Percentiles rank a stretch among this genome's conserved stretches.
Evolutionary conservation across 1,284 basidiomycete genomes (phyloP).

Genomic region (Ceratobasidium sp.): DNA sequence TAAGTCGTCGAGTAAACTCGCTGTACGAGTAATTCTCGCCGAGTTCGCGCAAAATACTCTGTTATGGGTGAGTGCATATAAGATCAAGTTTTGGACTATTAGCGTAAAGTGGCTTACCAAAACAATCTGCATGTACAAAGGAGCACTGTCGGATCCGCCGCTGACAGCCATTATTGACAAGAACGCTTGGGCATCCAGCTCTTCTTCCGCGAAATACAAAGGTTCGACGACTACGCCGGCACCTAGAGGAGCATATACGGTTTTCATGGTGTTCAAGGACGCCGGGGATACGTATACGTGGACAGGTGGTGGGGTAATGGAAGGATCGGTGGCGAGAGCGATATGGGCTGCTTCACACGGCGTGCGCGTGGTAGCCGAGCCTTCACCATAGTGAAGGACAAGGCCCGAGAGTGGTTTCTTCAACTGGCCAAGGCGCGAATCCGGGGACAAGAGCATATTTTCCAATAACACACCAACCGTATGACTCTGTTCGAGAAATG

Average conservation of each 20-base stretch:
- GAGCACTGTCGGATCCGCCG: constrained; percentile 61
- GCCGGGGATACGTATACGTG: constrained; percentile 68
- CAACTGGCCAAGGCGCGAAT: constrained; percentile 58
- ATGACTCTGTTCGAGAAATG: constrained; percentile 52
- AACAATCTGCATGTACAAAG: constrained; percentile 70
- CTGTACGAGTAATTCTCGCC: constrained; percentile 58
- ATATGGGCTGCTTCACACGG: constrained; percentile 73
- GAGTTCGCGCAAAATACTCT: constrained; percentile 55
- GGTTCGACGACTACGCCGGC: constrained; percentile 60
- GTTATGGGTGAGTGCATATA: constrained; percentile 12
- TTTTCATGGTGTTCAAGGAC: constrained; percentile 65
- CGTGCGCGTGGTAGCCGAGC: constrained; percentile 57
- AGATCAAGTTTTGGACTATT: constrained; percentile 29
- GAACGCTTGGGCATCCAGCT: constrained; percentile 71
- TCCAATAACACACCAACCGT: constrained; percentile 70
- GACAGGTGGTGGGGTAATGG: constrained; percentile 58
- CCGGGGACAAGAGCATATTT: constrained; percentile 65
- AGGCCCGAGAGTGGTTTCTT: constrained; percentile 64
- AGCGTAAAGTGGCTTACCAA: constrained; percentile 58
- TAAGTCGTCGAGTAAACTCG: constrained; percentile 59
- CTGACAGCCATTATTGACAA: constrained; percentile 72
- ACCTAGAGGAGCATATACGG: constrained; percentile 63
- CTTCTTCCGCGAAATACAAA: constrained; percentile 63
- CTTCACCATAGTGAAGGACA: constrained; percentile 73
- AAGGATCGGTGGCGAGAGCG: constrained; percentile 52